Evolutionary conservation across 768 basidiomycete genomes (phyloP).

Genomic region (Cystofilobasidium bisporidii): DNA sequence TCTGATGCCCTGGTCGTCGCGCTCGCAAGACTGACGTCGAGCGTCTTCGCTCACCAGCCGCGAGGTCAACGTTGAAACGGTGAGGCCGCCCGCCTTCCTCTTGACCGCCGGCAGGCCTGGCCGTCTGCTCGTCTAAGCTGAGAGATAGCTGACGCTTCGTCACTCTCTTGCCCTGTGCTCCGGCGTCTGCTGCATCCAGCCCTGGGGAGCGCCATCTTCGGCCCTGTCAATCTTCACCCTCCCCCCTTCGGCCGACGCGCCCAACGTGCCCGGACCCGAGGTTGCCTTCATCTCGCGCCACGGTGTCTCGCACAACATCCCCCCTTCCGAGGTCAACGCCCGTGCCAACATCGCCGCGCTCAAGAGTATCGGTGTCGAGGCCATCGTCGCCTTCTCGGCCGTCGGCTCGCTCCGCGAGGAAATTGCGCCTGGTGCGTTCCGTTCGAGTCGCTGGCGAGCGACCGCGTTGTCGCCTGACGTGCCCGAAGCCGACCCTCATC

Average conservation of each 20-base stretch:
- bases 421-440: slow-evolving; percentile 43
- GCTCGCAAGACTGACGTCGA: too few relatives aligned
- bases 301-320: slow-evolving; percentile 65
- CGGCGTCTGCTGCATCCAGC: slow-evolving; percentile 45
- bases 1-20: too few relatives aligned
- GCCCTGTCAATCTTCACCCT: slow-evolving; percentile 87
- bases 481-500: too few relatives aligned
- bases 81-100: slow-evolving; percentile 40
- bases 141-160: background rate
- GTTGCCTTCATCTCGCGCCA: slow-evolving; percentile 90
- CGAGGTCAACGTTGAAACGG: slow-evolving; percentile 68
- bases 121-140: background rate
- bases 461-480: too few relatives aligned
- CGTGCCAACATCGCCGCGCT: slow-evolving; percentile 93
- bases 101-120: background rate
- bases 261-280: slow-evolving; percentile 48
- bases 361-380: slow-evolving; percentile 80
- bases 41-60: slow-evolving; percentile 5
- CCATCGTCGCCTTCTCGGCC: slow-evolving; percentile 85
- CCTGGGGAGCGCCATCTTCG: slow-evolving; percentile 85
- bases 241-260: slow-evolving; percentile 40
- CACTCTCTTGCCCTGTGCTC: too few relatives aligned
- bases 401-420: slow-evolving; percentile 92
- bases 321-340: slow-evolving; percentile 68
- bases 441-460: background rate